These are phyloP conservation scores for Rhizophagus prolifer DNA, from an alignment of 192 early-diverging fungal genomes.

Conservation along the genomic window DNA sequence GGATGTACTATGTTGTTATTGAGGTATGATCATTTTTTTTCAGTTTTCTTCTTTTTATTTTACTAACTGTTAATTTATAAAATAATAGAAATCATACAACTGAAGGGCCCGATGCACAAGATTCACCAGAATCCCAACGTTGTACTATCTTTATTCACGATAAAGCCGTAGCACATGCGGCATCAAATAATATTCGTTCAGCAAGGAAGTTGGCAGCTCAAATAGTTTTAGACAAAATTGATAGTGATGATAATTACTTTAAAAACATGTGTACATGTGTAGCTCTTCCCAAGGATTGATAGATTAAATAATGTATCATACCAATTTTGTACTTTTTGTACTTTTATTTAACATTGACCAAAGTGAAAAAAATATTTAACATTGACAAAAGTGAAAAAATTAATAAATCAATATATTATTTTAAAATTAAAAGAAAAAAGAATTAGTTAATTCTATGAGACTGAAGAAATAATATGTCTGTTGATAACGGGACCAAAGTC, in stretches of 20 bases:
- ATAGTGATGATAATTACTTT: slow-evolving; percentile 33
- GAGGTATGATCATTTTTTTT: slow-evolving; percentile 33
- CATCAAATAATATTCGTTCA: slow-evolving; percentile 39
- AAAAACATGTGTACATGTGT: slow-evolving; percentile 37
- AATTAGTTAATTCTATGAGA: background rate
- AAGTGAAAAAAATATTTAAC: no score
- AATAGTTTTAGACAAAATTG: slow-evolving; percentile 31
- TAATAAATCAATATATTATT: background rate
- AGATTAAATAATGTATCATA: background rate
- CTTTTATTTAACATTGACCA: no score
- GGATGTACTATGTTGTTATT: slow-evolving; percentile 46
- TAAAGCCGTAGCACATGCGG: slow-evolving; percentile 30
- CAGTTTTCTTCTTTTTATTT: background rate
- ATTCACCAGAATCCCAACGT: slow-evolving; percentile 24
- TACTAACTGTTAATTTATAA: background rate
- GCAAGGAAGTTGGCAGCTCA: slow-evolving; percentile 45
- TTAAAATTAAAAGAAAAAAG: background rate
- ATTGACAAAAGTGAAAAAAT: no score
- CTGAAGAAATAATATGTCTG: background rate
- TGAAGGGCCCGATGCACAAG: slow-evolving; percentile 11
- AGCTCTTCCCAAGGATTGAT: slow-evolving; percentile 6
- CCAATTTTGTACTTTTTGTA: background rate
- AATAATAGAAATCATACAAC: slow-evolving; percentile 37
- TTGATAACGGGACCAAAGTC: background rate
- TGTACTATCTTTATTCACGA: slow-evolving; percentile 49